These are phyloP conservation scores for Cryptococcus neoformans DNA, from an alignment of 1,284 basidiomycete genomes.

Conservation along the genomic window DNA sequence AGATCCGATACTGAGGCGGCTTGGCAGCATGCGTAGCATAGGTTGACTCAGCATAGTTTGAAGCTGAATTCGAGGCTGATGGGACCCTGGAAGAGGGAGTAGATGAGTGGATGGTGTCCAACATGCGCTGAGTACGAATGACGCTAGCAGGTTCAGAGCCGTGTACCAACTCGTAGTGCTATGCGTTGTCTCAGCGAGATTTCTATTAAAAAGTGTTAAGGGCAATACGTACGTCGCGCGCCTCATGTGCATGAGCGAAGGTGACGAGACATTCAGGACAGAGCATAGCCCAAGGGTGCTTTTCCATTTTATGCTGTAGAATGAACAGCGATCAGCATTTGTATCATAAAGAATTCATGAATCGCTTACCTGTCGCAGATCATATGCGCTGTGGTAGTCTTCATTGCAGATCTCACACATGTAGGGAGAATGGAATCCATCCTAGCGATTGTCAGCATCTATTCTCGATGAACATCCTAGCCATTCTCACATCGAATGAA, in stretches of 20 bases:
- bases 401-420: slow-evolving; percentile 13
- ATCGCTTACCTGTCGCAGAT: slow-evolving; percentile 5
- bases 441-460: background rate
- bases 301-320: slow-evolving; percentile 10
- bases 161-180: slow-evolving; percentile 14
- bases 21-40: background rate
- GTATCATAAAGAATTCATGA: background rate
- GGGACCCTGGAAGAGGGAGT: too few relatives aligned
- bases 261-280: slow-evolving; percentile 9
- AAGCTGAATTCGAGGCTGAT: too few relatives aligned
- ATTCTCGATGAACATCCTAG: too few relatives aligned
- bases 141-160: background rate
- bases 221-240: slow-evolving; percentile 3
- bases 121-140: slow-evolving; percentile 7
- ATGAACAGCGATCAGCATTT: background rate
- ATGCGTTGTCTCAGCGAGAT: background rate
- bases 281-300: slow-evolving; percentile 13
- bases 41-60: too few relatives aligned
- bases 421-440: background rate
- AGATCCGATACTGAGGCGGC: background rate
- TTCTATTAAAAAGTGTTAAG: background rate
- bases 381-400: background rate
- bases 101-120: slow-evolving; percentile 5
- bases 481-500: too few relatives aligned
- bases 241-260: slow-evolving; percentile 8